Evolutionary conservation across 2,329 filamentous ascomycete genomes (phyloP).

Genomic region (Alternaria panax): DNA sequence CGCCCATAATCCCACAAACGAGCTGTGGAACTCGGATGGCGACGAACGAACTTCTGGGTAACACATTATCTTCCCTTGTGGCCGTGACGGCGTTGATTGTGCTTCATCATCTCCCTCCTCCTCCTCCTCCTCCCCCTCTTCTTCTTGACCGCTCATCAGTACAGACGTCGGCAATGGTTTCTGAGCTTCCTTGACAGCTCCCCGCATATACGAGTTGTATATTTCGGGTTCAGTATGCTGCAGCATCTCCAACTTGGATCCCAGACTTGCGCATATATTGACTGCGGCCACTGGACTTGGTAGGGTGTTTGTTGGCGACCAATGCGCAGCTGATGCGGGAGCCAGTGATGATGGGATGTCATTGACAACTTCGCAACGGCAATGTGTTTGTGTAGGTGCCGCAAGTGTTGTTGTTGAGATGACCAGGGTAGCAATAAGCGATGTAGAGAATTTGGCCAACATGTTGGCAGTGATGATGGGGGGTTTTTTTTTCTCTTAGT

Average conservation of each 20-base stretch:
- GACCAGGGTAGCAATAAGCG: constrained; percentile 18
- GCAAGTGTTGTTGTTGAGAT: constrained; percentile 19
- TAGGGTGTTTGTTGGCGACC: constrained; percentile 27
- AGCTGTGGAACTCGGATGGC: constrained; percentile 31
- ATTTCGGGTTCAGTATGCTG: constrained; percentile 34
- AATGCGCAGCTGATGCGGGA: constrained; percentile 23
- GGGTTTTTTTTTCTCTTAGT: background rate
- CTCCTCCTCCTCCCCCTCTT: background rate
- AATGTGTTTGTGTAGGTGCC: constrained; percentile 36
- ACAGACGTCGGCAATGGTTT: constrained; percentile 32
- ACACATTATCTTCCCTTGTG: constrained; percentile 31
- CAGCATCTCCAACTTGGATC: constrained; percentile 37
- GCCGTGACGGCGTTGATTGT: constrained; percentile 10
- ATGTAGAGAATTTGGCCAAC: constrained; percentile 22
- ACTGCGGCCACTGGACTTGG: constrained; percentile 14
- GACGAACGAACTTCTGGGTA: background rate
- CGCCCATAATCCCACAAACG: constrained; percentile 33
- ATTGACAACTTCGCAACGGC: constrained; percentile 38
- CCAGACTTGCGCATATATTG: constrained; percentile 35
- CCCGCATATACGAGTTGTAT: constrained; percentile 33
- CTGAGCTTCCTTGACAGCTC: constrained; percentile 12
- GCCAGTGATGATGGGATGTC: constrained; percentile 5
- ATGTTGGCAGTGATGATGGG: constrained; percentile 11
- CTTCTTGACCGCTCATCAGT: constrained; percentile 9
- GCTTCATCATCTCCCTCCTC: background rate